Evolutionary conservation across 495 filamentous ascomycete species (phyloP).

Genomic region (Geopyxis carbonaria): DNA sequence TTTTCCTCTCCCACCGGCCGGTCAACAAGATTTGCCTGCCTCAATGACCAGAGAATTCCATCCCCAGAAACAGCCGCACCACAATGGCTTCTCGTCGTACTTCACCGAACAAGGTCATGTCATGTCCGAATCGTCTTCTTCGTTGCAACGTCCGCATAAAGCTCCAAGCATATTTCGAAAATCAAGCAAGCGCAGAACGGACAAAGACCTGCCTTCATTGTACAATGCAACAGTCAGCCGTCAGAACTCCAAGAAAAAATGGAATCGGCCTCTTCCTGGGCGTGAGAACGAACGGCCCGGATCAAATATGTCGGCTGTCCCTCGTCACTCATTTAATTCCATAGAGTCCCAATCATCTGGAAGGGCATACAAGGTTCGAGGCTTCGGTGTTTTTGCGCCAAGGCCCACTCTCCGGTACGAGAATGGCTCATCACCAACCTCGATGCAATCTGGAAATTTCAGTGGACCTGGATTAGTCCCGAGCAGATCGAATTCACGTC

Average conservation of each 20-base stretch:
- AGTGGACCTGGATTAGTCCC: conserved; percentile 8
- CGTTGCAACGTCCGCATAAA: conserved; percentile 23
- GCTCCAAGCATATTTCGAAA: conserved; percentile 16
- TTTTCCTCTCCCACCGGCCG: conserved; percentile 11
- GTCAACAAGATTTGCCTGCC: conserved; percentile 9
- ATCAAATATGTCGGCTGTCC: not conserved
- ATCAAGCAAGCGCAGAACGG: conserved; percentile 16
- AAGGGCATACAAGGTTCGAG: conserved; percentile 22
- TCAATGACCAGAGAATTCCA: conserved; percentile 15
- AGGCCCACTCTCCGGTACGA: conserved; percentile 23
- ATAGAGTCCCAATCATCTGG: conserved; percentile 10
- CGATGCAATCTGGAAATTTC: conserved; percentile 4
- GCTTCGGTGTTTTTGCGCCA: conserved; percentile 20
- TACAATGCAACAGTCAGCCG: conserved; percentile 19
- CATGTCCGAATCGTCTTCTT: conserved; percentile 19
- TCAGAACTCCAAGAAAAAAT: not conserved
- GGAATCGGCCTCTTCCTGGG: not conserved
- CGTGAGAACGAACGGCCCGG: not conserved
- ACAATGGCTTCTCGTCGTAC: conserved; percentile 18
- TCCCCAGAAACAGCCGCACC: conserved; percentile 17
- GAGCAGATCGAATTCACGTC: conserved; percentile 16
- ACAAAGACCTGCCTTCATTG: conserved; percentile 11
- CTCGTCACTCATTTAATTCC: not conserved
- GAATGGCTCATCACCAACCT: conserved; percentile 8
- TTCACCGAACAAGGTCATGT: conserved; percentile 16